Evolutionary conservation across 371 early-diverging fungal species (phyloP), one percentile per base, ranked within the genome.

Genomic region (Thermomucor indicae-seudaticae): DNA sequence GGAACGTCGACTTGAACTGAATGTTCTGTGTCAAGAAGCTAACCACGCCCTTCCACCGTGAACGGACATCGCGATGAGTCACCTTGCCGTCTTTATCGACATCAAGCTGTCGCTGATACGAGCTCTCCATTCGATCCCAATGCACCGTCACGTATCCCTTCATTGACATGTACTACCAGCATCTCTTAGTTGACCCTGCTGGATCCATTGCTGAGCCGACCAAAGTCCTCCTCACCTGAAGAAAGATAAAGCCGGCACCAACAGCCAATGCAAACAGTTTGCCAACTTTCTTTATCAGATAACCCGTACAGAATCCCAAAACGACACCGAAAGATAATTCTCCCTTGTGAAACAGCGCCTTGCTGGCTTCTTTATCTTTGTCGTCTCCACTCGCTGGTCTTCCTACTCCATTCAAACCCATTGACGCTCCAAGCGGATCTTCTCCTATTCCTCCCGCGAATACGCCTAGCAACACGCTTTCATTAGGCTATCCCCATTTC

Each of bases 1-100:
- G 53, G 40, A 80, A 83, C 1, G 79, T 73, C 1, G 77, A 68
- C 53, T 79, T 83, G 66, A 83, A 83, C 52, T 80, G 83, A 17
- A 83, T 57, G 43, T 80, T 78, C 37, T 58, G 65, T 5, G 83
- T 83, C 58, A 83, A 61, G n/a, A 83, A 37, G 11, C 56, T 60
- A 23, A 76, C 58, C 17, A 83, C 49, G 7, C 44, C 54, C 20
- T 67, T 51, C 66, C 81, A 68, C 6, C 60, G 70, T 22, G 64
- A 50, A 25, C 63, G 63, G 28, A 75, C 57, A 46, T 79, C 79
- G 0, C 60, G 55, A 14, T 39, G 49, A 0, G 78, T 78, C 1
- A 80, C 81, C 29, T 56, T 58, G 20, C 83, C 83, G 53, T 83
- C 77, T 14, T 51, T 31, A 42, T 78, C 81, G 3, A 62, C 42